phyloP scores from a whole-genome alignment of 345 rosid genomes.

The Lumnitzera littorea region DNA sequence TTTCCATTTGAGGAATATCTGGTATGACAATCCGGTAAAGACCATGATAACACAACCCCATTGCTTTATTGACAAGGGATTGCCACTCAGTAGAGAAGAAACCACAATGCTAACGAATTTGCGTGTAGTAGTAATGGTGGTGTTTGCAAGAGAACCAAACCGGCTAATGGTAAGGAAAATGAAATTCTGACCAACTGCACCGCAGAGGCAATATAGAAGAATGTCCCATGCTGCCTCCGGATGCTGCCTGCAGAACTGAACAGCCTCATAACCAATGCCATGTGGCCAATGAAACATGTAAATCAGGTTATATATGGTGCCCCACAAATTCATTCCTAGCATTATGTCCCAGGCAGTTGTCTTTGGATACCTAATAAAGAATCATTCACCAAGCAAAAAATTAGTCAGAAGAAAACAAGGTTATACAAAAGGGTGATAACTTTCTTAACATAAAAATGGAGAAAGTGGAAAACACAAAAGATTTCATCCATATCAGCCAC shows the following conservation, averaged over 20 bases:
- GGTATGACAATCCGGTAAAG: conserved; percentile 90
- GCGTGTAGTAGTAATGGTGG: conserved; percentile 89
- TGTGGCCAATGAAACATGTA: conserved; percentile 88
- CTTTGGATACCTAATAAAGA: conserved; percentile 60
- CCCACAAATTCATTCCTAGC: conserved; percentile 98
- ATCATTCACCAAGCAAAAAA: neutral
- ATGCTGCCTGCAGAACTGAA: conserved; percentile 70
- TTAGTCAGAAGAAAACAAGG: too few species aligned
- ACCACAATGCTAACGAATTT: conserved; percentile 91
- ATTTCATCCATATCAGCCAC: neutral
- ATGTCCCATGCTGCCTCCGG: conserved; percentile 95
- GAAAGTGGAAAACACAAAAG: neutral
- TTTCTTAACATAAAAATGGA: neutral
- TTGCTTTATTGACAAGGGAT: conserved; percentile 76
- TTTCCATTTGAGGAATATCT: conserved; percentile 88
- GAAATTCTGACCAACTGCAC: conserved; percentile 95
- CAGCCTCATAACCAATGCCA: conserved; percentile 67
- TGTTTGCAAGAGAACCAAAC: conserved; percentile 90
- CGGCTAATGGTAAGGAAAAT: conserved; percentile 88
- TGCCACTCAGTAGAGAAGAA: conserved; percentile 80
- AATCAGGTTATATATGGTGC: conserved; percentile 75
- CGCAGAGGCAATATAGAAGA: conserved; percentile 73
- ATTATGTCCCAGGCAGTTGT: conserved; percentile 93
- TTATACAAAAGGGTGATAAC: neutral
- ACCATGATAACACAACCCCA: conserved; percentile 94